Evolutionary conservation across 768 basidiomycete genomes (phyloP), one percentile per base, ranked within the genome.

Genomic region (Leucocoprinus sp.): DNA sequence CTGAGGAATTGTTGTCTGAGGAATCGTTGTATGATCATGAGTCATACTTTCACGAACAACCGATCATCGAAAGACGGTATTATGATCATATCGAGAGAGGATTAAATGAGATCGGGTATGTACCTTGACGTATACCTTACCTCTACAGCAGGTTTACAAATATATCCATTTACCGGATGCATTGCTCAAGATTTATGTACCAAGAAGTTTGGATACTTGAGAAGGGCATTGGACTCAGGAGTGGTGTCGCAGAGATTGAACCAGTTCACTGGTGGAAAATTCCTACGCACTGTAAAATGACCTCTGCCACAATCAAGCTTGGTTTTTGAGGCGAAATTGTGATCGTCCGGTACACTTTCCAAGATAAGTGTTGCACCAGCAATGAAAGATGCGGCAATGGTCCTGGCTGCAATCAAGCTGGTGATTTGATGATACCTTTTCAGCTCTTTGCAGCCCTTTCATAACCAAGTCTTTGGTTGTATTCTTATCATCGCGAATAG

Each of bases 61-160:
- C 81, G 89, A 39, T 71, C 73, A 2, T 60, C 95, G 18, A 92
- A 93, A 54, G 84, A 88, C 36, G 72, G 93, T 4, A 72, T 91
- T 21, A 50, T 82, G 48, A 72, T 91, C 21, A 50, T 82, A 47
- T 66, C 95, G 14, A 70, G 92, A 28, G 91, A 93, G 45, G 93
- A 97, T 57, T 97, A 45, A 88, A 90, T 53, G 87, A 95, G 58
- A 71, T 75, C 29, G 77, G 50, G 93, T 95, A 66, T 45, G 88
- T 74, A 9, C 6, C 19, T 19, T 23, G 22, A n/a, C 37, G 28
- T 26, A 21, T 19, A 35, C 27, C 8, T 14, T 15, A 31, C 19
- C 9, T 33, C n/a, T 19, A 17, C 23, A 8, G 12, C 39, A 93
- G 91, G 76, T 79, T 3, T 67, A 93, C 5, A 74, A 81, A 50